Evolutionary conservation across 2,329 filamentous ascomycete species (phyloP), one percentile per base, ranked within the genome.

Genomic region (Penicillium frequentans): DNA sequence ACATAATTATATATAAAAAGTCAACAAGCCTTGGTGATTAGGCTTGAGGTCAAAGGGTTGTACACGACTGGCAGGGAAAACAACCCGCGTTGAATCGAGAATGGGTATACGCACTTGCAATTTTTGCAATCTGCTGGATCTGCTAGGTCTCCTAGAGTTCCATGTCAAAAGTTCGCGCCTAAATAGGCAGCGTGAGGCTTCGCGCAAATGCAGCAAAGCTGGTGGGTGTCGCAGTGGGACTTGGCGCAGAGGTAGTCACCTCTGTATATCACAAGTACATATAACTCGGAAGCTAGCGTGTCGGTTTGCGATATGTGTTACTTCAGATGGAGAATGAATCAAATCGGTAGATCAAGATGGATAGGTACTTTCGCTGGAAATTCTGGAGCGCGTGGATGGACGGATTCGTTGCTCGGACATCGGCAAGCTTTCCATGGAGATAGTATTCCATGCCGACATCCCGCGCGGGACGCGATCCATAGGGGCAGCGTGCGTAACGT

Each of bases 401-500:
- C 57, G 62, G 10, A 62, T 64, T 23, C 68, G 55, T 31, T 54
- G 64, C 23, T 70, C 69, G 0, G 67, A 66, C 21, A 58, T 58
- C n/a, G 50, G 56, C 16, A 74, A 42, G 33, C 68, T 73, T 37
- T 70, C 71, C 60, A 68, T 49, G 2, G 71, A 73, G 16, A 70
- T 56, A 6, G 55, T 60, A 16, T 66, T 62, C 65, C 65, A 71
- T 1, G 59, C 59, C 11, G 61, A 55, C 14, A 58, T 61, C 8
- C 55, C 58, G 3, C 57, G 63, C 3, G 51, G 55, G 6, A 58
- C 52, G 2, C 52, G 59, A 21, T 65, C 55, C 7, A 47, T 35
- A 0, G 67, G 69, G 6, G 64, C 61, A 1, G 75, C 73, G 58
- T 70, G 74, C 1, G 74, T 77, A 6, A 77, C 64, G 59, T 77